phyloP scores from a whole-genome alignment of 192 early-diverging fungal species.

The Rhizoclosmatium globosum region DNA sequence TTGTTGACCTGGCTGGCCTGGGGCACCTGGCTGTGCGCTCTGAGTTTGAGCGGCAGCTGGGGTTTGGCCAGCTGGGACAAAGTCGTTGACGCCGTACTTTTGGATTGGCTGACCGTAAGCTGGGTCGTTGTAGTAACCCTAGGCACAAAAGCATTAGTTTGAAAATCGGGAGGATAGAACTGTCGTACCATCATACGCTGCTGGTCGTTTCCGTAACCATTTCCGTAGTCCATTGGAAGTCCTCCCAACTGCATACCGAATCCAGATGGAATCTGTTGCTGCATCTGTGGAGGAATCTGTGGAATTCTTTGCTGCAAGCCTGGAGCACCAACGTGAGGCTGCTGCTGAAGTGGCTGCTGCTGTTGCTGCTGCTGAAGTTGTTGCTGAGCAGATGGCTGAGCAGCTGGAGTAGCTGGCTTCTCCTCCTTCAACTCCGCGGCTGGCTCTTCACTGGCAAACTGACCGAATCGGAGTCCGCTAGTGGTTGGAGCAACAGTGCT shows the following conservation, averaged over 20 bases:
- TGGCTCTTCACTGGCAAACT: constrained; percentile 53
- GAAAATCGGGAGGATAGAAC: not conserved
- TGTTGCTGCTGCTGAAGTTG: constrained; percentile 16
- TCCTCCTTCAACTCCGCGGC: constrained; percentile 19
- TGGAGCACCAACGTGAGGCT: constrained; percentile 20
- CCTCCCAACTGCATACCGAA: constrained; percentile 52
- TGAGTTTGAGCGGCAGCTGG: constrained; percentile 17
- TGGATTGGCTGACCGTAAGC: constrained; percentile 38
- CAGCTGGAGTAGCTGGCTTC: not conserved
- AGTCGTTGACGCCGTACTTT: constrained; percentile 39
- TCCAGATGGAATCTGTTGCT: constrained; percentile 28
- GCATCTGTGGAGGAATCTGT: constrained; percentile 9
- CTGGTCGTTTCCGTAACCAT: constrained; percentile 43
- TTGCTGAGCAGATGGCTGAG: not conserved
- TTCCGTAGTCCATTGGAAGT: constrained; percentile 51
- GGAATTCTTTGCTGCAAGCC: constrained; percentile 37
- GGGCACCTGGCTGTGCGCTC: constrained; percentile 30
- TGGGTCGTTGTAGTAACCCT: constrained; percentile 47
- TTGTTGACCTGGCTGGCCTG: constrained; percentile 37
- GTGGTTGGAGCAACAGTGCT: constrained; percentile 64
- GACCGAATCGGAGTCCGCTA: constrained; percentile 75
- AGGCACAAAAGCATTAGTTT: not conserved
- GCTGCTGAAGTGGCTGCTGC: constrained; percentile 24
- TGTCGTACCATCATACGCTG: constrained; percentile 38
- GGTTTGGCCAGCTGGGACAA: constrained; percentile 16